These are phyloP conservation scores for Elsinoe batatas DNA, from an alignment of 2,329 filamentous ascomycete genomes.

Conservation along the genomic window DNA sequence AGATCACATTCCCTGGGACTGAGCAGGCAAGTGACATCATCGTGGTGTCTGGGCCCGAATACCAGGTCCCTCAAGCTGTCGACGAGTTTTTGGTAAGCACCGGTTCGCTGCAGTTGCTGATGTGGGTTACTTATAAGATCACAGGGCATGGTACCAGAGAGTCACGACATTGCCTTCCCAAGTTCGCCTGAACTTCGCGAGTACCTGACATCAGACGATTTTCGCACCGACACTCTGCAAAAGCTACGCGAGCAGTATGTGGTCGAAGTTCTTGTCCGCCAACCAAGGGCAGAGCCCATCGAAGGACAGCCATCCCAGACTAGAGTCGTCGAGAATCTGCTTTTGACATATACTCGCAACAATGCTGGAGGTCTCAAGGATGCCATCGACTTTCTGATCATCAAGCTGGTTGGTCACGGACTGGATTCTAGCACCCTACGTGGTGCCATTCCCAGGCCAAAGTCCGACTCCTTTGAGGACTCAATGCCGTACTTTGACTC, in stretches of 20 bases:
- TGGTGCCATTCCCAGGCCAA: slow-evolving; percentile 92
- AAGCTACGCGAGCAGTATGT: slow-evolving; percentile 89
- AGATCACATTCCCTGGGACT: slow-evolving; percentile 95
- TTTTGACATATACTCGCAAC: slow-evolving; percentile 74
- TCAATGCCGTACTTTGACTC: slow-evolving; percentile 95
- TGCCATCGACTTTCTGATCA: slow-evolving; percentile 87
- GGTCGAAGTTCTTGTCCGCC: slow-evolving; percentile 68
- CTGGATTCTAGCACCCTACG: slow-evolving; percentile 82
- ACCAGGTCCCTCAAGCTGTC: slow-evolving; percentile 93
- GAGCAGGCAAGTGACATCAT: slow-evolving; percentile 96
- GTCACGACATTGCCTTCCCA: slow-evolving; percentile 79
- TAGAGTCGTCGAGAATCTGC: slow-evolving; percentile 36
- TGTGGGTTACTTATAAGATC: slow-evolving; percentile 23
- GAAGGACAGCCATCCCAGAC: slow-evolving; percentile 32
- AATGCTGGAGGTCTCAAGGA: slow-evolving; percentile 92
- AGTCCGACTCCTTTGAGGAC: slow-evolving; percentile 97
- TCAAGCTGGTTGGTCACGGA: slow-evolving; percentile 75
- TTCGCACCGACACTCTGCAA: slow-evolving; percentile 65
- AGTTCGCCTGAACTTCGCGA: slow-evolving; percentile 65
- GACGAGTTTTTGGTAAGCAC: slow-evolving; percentile 73
- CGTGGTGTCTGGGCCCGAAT: slow-evolving; percentile 90
- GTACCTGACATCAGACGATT: slow-evolving; percentile 73
- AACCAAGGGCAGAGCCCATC: slow-evolving; percentile 32
- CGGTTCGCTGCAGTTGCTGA: not conserved
- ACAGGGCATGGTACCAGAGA: slow-evolving; percentile 92